These are phyloP conservation scores for Strigomonas oncopelti DNA, from an alignment of 208 protist genomes.

Conservation along the genomic window DNA sequence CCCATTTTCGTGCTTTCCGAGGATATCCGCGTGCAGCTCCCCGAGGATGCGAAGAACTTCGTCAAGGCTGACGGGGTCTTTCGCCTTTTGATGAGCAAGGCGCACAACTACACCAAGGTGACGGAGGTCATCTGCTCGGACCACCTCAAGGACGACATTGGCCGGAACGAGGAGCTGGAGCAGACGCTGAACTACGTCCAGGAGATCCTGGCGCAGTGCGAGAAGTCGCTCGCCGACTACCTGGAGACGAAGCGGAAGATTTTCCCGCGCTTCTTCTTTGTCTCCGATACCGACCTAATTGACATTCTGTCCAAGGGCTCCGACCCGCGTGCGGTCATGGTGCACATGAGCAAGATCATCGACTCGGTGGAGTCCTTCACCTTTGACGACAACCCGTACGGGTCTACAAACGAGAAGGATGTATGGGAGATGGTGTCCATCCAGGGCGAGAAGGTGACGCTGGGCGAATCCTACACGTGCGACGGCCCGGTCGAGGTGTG, in stretches of 20 bases:
- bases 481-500: constrained; percentile 96
- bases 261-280: constrained; percentile 98
- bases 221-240: constrained; percentile 97
- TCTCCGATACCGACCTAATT: constrained; percentile 93
- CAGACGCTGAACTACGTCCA: constrained; percentile 90
- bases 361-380: constrained; percentile 91
- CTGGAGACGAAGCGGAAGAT: constrained; percentile 97
- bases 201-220: constrained; percentile 91
- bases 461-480: constrained; percentile 88
- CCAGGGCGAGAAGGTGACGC: constrained; percentile 93
- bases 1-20: constrained; percentile 97
- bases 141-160: constrained; percentile 82
- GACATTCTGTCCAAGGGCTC: constrained; percentile 97
- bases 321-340: constrained; percentile 91
- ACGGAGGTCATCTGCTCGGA: constrained; percentile 88
- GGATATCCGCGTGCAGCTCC: constrained; percentile 97
- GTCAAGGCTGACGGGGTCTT: constrained; percentile 88
- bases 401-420: constrained; percentile 44
- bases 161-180: constrained; percentile 85
- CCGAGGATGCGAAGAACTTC: constrained; percentile 94
- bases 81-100: constrained; percentile 89
- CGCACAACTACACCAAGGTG: constrained; percentile 87
- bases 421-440: constrained; percentile 91
- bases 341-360: constrained; percentile 97
- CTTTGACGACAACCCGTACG: constrained; percentile 80